Percentiles rank a stretch among this genome's conserved stretches.
Conservation (phyloP, 2,329 filamentous ascomycete species). For the Chrysoporthe puriensis region DNA sequence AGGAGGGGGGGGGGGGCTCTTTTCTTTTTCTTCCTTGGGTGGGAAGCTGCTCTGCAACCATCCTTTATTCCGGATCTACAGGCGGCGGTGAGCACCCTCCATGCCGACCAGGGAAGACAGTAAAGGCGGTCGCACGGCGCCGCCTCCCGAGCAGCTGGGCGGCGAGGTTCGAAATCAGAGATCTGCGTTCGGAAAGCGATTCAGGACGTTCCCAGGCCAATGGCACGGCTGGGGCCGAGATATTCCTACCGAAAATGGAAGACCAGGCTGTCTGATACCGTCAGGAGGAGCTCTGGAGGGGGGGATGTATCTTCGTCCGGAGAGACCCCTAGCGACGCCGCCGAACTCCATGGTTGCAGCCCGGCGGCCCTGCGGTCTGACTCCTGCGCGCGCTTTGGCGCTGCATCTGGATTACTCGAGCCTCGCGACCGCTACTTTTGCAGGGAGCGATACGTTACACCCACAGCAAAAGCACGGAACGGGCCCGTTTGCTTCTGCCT, state of each 20-base stretch:
- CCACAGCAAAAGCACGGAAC: not conserved
- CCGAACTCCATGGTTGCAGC: not conserved
- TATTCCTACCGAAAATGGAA: conserved; percentile 22
- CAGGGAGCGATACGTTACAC: conserved; percentile 5
- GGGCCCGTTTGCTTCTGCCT: conserved; percentile 6
- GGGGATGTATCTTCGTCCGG: not conserved
- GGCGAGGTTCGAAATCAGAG: not conserved
- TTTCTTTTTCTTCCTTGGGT: not conserved
- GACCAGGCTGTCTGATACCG: conserved; percentile 1
- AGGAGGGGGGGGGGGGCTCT: not conserved
- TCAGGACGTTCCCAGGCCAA: conserved; percentile 23
- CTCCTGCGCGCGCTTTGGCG: not conserved
- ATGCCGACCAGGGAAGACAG: conserved; percentile 22
- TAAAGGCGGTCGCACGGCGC: conserved; percentile 5
- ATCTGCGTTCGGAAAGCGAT: conserved; percentile 25
- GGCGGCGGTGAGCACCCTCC: conserved; percentile 7
- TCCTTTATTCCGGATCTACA: not conserved
- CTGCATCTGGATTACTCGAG: conserved; percentile 14
- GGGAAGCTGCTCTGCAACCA: not conserved
- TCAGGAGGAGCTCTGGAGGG: not conserved
- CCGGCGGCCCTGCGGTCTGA: conserved; percentile 21
- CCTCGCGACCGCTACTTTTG: conserved; percentile 17
- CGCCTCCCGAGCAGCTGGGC: conserved; percentile 18
- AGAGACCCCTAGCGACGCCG: not conserved
- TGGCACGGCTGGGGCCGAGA: conserved; percentile 22